A percentile compares a stretch with the other conserved stretches of the same genome.
Conservation (phyloP, 192 early-diverging fungal genomes). For the Entomortierella beljakovae region DNA sequence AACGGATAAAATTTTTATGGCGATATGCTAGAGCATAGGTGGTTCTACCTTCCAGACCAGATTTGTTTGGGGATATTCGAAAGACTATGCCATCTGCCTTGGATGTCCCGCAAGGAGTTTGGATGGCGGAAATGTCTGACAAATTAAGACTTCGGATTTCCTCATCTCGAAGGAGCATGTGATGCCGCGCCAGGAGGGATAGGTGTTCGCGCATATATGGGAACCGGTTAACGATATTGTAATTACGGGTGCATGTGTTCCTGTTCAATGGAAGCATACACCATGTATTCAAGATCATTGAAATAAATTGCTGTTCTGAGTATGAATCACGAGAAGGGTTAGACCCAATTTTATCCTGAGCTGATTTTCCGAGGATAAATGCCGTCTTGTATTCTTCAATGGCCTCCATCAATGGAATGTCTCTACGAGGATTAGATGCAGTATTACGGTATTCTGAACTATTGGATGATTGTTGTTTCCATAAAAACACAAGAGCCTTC, state of each 20-base stretch:
- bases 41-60: constrained; percentile 7
- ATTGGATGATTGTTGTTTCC: background rate
- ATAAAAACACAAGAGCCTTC: constrained; percentile 18
- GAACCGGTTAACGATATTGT: background rate
- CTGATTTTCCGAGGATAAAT: background rate
- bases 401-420: constrained; percentile 9
- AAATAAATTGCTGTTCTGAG: constrained; percentile 2
- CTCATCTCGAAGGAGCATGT: constrained; percentile 37
- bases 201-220: constrained; percentile 22
- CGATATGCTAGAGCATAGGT: constrained; percentile 24
- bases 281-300: constrained; percentile 10
- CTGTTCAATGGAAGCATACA: background rate
- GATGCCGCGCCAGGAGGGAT: constrained; percentile 25
- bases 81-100: constrained; percentile 10
- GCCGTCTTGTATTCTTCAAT: background rate
- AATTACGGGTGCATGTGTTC: background rate
- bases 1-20: constrained; percentile 12
- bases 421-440: constrained; percentile 3
- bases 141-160: constrained; percentile 29
- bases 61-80: constrained; percentile 12
- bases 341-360: background rate
- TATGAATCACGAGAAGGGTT: constrained; percentile 13
- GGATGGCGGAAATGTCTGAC: background rate
- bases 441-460: background rate
- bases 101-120: background rate